Evolutionary conservation across 2,329 filamentous ascomycete genomes (phyloP).

Genomic region (Coniella lustricola): DNA sequence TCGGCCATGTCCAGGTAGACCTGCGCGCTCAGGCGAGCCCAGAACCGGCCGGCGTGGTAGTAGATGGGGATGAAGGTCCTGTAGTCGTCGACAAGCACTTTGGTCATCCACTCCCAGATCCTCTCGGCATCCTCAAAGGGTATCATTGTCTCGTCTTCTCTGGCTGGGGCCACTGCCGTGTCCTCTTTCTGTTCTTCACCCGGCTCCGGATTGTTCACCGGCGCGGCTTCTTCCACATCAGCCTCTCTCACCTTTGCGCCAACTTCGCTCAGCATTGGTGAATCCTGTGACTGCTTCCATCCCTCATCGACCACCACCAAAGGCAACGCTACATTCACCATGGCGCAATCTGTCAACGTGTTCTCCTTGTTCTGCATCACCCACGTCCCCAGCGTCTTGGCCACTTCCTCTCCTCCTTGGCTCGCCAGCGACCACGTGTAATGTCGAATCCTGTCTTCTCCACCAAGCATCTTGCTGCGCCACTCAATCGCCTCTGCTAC

Average conservation of each 20-base stretch:
- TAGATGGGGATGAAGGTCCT: slow-evolving; percentile 66
- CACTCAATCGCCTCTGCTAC: slow-evolving; percentile 66
- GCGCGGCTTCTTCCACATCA: slow-evolving; percentile 2
- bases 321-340: slow-evolving; percentile 70
- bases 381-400: slow-evolving; percentile 59
- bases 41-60: slow-evolving; percentile 54
- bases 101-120: slow-evolving; percentile 52
- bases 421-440: slow-evolving; percentile 60
- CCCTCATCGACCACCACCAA: slow-evolving; percentile 32
- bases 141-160: slow-evolving; percentile 25
- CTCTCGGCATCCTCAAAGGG: slow-evolving; percentile 25
- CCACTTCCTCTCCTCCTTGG: slow-evolving; percentile 54
- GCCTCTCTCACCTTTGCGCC: background rate
- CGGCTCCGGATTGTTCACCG: background rate
- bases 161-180: slow-evolving; percentile 14
- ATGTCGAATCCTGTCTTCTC: slow-evolving; percentile 60
- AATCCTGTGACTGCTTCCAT: background rate
- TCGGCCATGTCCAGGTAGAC: slow-evolving; percentile 76
- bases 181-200: background rate
- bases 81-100: slow-evolving; percentile 48
- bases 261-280: background rate
- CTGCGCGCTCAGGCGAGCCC: slow-evolving; percentile 71
- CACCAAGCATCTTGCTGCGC: slow-evolving; percentile 61
- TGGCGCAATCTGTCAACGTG: slow-evolving; percentile 58
- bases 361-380: slow-evolving; percentile 60